phyloP scores from a whole-genome alignment of 78 protist genomes.

The Isochrysis galbana region DNA sequence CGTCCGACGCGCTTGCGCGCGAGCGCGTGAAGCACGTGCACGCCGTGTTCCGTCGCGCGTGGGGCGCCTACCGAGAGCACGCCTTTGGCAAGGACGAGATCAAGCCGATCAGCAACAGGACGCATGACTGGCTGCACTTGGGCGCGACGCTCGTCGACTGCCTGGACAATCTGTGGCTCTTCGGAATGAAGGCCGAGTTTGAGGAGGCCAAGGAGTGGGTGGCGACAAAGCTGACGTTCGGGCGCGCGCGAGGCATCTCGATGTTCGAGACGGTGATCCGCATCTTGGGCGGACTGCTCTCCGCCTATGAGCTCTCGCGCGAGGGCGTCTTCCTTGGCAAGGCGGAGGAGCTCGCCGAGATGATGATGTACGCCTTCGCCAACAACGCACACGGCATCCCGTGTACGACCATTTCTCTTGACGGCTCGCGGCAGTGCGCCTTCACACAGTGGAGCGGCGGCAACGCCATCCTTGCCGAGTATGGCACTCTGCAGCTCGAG shows the following conservation, averaged over 20 bases:
- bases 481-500: constrained; percentile 81
- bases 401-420: constrained; percentile 13
- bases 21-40: neutral
- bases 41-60: neutral
- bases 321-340: constrained; percentile 60
- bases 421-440: neutral
- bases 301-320: constrained; percentile 70
- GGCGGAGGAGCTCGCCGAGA: constrained; percentile 71
- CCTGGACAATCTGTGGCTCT: constrained; percentile 66
- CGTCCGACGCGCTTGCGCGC: neutral
- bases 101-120: constrained; percentile 35
- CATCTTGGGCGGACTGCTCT: constrained; percentile 76
- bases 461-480: constrained; percentile 69
- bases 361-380: constrained; percentile 58
- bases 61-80: constrained; percentile 33
- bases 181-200: constrained; percentile 52
- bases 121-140: neutral
- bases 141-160: constrained; percentile 75
- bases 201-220: constrained; percentile 38
- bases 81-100: constrained; percentile 83
- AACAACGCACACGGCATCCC: constrained; percentile 60
- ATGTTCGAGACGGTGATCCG: constrained; percentile 84
- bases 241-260: neutral
- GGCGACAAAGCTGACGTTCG: neutral
- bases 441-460: constrained; percentile 35